Evolutionary conservation across 2,329 filamentous ascomycete species (phyloP).

Genomic region (Botrytis galanthina): DNA sequence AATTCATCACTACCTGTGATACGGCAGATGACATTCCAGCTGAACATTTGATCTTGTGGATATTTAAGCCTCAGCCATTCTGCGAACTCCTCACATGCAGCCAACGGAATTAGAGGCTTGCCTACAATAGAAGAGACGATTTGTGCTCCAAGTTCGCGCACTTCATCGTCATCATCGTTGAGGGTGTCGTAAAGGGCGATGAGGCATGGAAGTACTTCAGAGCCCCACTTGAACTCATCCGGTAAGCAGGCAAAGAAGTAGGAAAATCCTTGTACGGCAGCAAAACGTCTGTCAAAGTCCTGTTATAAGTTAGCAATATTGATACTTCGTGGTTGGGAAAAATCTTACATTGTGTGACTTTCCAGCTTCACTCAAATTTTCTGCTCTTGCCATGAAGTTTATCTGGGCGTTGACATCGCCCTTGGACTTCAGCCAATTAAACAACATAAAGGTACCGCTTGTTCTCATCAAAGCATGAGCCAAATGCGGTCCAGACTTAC

Average conservation of each 20-base stretch:
- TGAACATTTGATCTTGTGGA: constrained; percentile 13
- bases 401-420: constrained; percentile 21
- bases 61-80: constrained; percentile 23
- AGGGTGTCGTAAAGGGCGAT: constrained; percentile 71
- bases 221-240: not conserved
- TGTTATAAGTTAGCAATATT: constrained; percentile 34
- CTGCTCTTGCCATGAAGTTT: constrained; percentile 46
- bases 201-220: constrained; percentile 51
- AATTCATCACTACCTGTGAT: constrained; percentile 27
- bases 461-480: constrained; percentile 50
- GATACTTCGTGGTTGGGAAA: constrained; percentile 1
- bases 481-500: constrained; percentile 38
- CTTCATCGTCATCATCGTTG: constrained; percentile 89
- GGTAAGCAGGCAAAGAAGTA: constrained; percentile 43
- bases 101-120: constrained; percentile 43
- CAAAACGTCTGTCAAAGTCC: constrained; percentile 64
- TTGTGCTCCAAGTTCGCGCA: constrained; percentile 55
- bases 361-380: constrained; percentile 50
- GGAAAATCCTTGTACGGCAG: constrained; percentile 57
- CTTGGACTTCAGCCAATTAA: constrained; percentile 7
- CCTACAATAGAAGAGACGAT: constrained; percentile 42
- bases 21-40: constrained; percentile 24
- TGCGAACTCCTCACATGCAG: constrained; percentile 24
- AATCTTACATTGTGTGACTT: constrained; percentile 48
- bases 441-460: constrained; percentile 41